Conservation (phyloP, 257 asterid species). For the Penstemon eatonii region DNA sequence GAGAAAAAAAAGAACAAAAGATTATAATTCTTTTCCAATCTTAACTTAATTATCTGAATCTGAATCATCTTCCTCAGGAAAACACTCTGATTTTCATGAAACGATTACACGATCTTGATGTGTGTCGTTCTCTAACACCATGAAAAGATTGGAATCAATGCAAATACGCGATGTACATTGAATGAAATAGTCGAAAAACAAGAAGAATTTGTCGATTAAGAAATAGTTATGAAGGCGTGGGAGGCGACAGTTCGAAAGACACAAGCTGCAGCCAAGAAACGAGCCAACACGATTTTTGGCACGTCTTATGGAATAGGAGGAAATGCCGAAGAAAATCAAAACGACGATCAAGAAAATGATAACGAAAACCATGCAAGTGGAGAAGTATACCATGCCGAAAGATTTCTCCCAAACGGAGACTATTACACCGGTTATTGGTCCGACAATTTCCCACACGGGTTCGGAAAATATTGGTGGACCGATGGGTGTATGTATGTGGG, state of each 20-base stretch:
- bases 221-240: conserved; percentile 84
- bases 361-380: conserved; percentile 47
- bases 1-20: neutral
- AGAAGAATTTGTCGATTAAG: neutral
- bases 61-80: neutral
- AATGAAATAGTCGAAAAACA: neutral
- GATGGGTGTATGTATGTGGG: conserved; percentile 93
- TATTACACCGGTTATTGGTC: conserved; percentile 81
- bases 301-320: neutral
- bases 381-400: conserved; percentile 70
- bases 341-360: conserved; percentile 37
- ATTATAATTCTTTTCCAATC: neutral
- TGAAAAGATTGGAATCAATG: no score
- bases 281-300: conserved; percentile 49
- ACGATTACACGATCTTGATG: neutral
- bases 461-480: conserved; percentile 90
- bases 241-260: conserved; percentile 89
- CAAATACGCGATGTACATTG: neutral
- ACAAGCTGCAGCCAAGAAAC: conserved; percentile 82
- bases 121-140: neutral
- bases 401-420: conserved; percentile 81
- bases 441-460: conserved; percentile 76
- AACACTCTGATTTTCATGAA: no score
- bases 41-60: neutral
- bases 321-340: conserved; percentile 38